Evolutionary conservation across 257 asterid genomes (phyloP).

Genomic region (Lycium ferocissimum): DNA sequence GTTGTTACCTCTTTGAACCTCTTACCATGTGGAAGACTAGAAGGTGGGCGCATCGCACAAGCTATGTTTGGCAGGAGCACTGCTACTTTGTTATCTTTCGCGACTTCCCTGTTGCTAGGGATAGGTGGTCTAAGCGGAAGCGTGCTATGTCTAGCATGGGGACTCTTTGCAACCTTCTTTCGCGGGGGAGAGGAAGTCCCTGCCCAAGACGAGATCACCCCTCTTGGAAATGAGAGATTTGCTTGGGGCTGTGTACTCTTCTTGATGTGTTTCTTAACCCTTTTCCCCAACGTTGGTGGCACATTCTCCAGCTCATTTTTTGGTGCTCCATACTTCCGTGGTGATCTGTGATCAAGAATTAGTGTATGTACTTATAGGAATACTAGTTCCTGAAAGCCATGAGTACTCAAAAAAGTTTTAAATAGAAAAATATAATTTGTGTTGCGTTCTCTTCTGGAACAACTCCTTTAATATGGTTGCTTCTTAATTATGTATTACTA

Average conservation of each 20-base stretch:
- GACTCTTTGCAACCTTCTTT: slow-evolving; percentile 85
- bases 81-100: slow-evolving; percentile 61
- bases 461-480: too few relatives aligned
- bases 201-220: slow-evolving; percentile 87
- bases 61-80: slow-evolving; percentile 83
- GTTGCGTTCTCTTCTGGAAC: too few relatives aligned
- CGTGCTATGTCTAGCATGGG: slow-evolving; percentile 85
- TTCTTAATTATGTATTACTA: too few relatives aligned
- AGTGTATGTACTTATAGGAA: not conserved
- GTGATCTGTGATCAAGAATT: slow-evolving; percentile 49
- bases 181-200: slow-evolving; percentile 92
- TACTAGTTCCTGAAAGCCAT: too few relatives aligned
- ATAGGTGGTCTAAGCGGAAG: slow-evolving; percentile 91
- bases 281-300: slow-evolving; percentile 89
- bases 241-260: slow-evolving; percentile 87
- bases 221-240: slow-evolving; percentile 74
- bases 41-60: slow-evolving; percentile 91
- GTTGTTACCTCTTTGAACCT: slow-evolving; percentile 89
- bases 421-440: too few relatives aligned
- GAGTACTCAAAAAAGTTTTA: too few relatives aligned
- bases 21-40: slow-evolving; percentile 88
- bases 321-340: slow-evolving; percentile 77
- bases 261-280: slow-evolving; percentile 86
- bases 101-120: slow-evolving; percentile 70
- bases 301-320: slow-evolving; percentile 77